Evolutionary conservation across 1,284 basidiomycete species (phyloP).

Genomic region (Sutorius eximius): DNA sequence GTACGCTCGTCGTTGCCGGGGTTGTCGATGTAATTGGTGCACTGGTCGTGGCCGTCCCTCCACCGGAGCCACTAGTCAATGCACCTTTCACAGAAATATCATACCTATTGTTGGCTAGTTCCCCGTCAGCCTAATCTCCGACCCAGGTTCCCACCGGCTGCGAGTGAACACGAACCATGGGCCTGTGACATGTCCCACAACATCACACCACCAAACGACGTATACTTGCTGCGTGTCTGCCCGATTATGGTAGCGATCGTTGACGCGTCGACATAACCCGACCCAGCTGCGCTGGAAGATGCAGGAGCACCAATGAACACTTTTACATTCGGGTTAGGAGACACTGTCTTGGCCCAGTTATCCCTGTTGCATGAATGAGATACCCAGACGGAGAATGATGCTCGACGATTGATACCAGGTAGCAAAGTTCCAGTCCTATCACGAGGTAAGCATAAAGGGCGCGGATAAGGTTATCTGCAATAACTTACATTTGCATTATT

Average conservation of each 20-base stretch:
- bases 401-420: constrained; percentile 41
- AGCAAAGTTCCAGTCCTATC: constrained; percentile 55
- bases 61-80: constrained; percentile 12
- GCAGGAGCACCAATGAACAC: constrained; percentile 65
- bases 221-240: constrained; percentile 47
- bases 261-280: constrained; percentile 51
- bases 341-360: constrained; percentile 60
- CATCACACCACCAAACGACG: constrained; percentile 72
- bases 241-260: constrained; percentile 48
- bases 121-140: neutral
- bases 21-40: neutral
- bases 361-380: constrained; percentile 43
- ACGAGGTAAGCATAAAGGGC: neutral
- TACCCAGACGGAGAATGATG: neutral
- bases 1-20: constrained; percentile 20
- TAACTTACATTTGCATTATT: constrained; percentile 43
- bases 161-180: constrained; percentile 36
- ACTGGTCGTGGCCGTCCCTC: constrained; percentile 1
- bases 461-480: neutral
- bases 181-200: constrained; percentile 66
- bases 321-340: constrained; percentile 60
- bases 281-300: constrained; percentile 46
- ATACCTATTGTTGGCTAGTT: constrained; percentile 26
- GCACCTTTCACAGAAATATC: constrained; percentile 27
- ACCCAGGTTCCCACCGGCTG: neutral